Evolutionary conservation across 208 protist genomes (phyloP).

Genomic region (Leishmania braziliensis): DNA sequence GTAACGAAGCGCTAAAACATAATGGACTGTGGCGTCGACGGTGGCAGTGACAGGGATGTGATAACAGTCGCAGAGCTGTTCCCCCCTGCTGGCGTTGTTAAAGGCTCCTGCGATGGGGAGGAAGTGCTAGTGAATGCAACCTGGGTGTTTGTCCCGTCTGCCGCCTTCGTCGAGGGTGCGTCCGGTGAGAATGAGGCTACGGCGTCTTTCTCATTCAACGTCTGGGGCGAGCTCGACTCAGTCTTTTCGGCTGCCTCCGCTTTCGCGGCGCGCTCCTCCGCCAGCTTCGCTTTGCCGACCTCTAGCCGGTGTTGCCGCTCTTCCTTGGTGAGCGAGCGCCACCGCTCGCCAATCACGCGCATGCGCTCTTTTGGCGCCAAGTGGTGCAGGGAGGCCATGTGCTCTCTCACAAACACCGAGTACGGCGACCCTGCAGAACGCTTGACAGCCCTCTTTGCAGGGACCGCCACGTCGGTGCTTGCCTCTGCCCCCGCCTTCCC

Average conservation of each 20-base stretch:
- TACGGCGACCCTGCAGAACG: slow-evolving; percentile 38
- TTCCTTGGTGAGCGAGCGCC: slow-evolving; percentile 42
- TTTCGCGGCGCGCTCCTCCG: background rate
- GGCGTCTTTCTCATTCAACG: background rate
- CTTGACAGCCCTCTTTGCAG: background rate
- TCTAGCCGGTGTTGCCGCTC: slow-evolving; percentile 28
- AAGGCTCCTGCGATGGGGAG: background rate
- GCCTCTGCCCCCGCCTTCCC: background rate
- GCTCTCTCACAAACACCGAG: slow-evolving; percentile 65
- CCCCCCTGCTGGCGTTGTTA: background rate
- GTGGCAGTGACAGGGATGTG: background rate
- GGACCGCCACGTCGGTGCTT: background rate
- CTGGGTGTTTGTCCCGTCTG: background rate
- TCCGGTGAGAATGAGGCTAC: background rate
- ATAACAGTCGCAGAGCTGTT: background rate
- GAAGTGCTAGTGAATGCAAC: background rate
- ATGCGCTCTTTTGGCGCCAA: slow-evolving; percentile 56
- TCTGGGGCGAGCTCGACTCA: background rate
- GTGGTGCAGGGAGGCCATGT: slow-evolving; percentile 60
- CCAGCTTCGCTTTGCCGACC: slow-evolving; percentile 6
- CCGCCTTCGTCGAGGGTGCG: background rate
- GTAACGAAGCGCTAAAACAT: background rate
- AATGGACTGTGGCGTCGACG: background rate
- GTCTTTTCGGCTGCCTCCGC: background rate
- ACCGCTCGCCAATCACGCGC: slow-evolving; percentile 55